Percentiles rank a stretch among this genome's conserved stretches.
phyloP scores from a whole-genome alignment of 305 asterid species.

The Rubia balearica region DNA sequence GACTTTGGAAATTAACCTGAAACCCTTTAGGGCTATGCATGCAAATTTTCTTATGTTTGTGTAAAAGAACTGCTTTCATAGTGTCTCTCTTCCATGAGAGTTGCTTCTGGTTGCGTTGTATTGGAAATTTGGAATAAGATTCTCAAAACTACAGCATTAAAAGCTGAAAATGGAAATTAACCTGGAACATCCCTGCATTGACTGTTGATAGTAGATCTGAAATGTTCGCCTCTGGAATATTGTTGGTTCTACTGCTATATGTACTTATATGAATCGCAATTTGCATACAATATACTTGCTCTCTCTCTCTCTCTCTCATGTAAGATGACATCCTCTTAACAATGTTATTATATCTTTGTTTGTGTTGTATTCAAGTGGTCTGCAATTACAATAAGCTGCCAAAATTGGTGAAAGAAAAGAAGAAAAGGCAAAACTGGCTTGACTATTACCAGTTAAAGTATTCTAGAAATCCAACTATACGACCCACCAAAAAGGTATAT shows the following conservation, averaged over 20 bases:
- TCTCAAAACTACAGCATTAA: not conserved
- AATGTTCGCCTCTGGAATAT: too few species aligned
- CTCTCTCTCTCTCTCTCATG: not conserved
- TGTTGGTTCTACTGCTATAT: not conserved
- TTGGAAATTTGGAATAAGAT: not conserved
- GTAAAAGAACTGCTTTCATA: too few species aligned
- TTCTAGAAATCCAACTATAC: slow-evolving; percentile 52
- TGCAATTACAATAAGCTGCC: slow-evolving; percentile 84
- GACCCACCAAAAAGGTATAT: slow-evolving; percentile 73
- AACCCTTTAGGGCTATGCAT: not conserved
- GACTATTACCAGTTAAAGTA: slow-evolving; percentile 82
- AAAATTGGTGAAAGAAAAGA: slow-evolving; percentile 60
- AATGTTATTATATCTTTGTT: not conserved
- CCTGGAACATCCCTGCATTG: not conserved
- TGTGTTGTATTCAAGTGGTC: slow-evolving; percentile 49
- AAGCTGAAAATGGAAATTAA: not conserved
- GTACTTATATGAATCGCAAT: slow-evolving; percentile 1
- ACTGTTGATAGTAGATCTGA: not conserved
- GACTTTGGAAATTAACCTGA: not conserved
- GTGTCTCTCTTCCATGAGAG: not conserved
- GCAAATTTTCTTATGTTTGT: not conserved
- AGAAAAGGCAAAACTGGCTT: slow-evolving; percentile 71
- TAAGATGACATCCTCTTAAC: not conserved
- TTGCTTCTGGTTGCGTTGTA: not conserved
- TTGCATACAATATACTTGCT: not conserved